These are phyloP conservation scores for Colletotrichum sp. DNA, from an alignment of 2,329 filamentous ascomycete species.

Conservation along the genomic window DNA sequence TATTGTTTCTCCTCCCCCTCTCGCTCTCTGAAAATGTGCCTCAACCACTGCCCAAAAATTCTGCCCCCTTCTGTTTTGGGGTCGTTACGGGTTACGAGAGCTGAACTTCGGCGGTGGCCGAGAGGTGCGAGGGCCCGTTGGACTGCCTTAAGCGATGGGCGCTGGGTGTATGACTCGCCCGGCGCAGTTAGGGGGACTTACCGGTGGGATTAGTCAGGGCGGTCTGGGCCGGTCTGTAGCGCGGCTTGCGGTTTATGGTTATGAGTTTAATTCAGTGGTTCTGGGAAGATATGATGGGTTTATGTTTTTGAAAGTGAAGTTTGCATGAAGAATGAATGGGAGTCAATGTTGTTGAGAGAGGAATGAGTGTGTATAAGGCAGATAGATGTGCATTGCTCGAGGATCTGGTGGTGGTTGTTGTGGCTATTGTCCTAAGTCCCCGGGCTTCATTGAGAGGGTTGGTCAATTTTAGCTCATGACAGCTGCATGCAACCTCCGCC, in stretches of 20 bases:
- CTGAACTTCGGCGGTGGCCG: neutral
- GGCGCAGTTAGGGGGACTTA: neutral
- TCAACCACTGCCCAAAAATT: neutral
- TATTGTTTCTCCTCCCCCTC: neutral
- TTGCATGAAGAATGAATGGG: too few species aligned
- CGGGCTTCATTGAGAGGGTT: neutral
- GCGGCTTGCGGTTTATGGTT: neutral
- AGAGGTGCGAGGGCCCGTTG: neutral
- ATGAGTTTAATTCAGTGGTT: neutral
- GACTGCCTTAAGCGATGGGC: neutral
- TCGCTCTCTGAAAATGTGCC: neutral
- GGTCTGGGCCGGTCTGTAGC: neutral
- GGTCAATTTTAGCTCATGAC: neutral
- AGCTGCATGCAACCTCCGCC: neutral
- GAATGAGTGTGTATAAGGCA: fast-evolving
- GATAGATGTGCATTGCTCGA: neutral
- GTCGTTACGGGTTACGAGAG: neutral
- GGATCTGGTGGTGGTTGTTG: neutral
- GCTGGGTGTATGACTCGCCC: neutral
- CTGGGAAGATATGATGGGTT: neutral
- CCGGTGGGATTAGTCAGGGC: neutral
- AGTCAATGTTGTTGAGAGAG: too few species aligned
- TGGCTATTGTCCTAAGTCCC: too few species aligned
- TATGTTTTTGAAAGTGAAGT: neutral
- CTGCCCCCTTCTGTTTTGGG: slow-evolving; percentile 1